Base-by-base conservation (phyloP, 2,329 filamentous ascomycete species). In the Lithohypha guttulata region DNA sequence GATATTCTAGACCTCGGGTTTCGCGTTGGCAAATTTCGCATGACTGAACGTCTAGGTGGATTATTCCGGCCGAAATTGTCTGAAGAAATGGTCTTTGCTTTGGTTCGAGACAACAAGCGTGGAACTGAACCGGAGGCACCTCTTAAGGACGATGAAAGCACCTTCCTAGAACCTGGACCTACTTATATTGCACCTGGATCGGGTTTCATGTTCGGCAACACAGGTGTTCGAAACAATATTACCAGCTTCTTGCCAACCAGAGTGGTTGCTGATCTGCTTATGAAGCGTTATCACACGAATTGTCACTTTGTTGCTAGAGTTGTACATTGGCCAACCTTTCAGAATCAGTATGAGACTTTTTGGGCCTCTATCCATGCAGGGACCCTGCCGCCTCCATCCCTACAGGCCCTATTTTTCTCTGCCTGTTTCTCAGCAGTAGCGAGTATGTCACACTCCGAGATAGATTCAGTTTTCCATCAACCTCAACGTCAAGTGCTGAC, bases 21-120 rank as follows among this genome's bases (percentile, higher is more conserved):
- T 42, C 71, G 72, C 47, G 68, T 86, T 44, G 81, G 81, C 1
- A 80, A 74, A 55, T 33, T 18, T 36, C 47, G 68, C 42, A 75
- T 86, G 43, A 84, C 79, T 2, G 81, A 86, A 53, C 69, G 81
- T 25, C 75, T 86, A 46, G 82, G 82, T 11, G 81, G 81, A 1
- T 71, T 82, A 48, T 77, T 81, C 29, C 67, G 81, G 31, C 81
- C 81, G 2, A 75, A 77, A 49, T 69, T 86, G 42, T 70, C 73
- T 3, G 77, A 84, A 56, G 81, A 85, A 65, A 75, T 82, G 63
- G 47, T 63, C 53, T 14, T 34, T 25, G 43, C 40, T 43, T 39
- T 41, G 17, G 32, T 41, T 33, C 18, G 18, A 31, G 35, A 39
- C 19, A 40, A 37, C 22, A 44, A 47, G 25, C 22, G 28, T n/a